Evolutionary conservation across 208 protist species (phyloP), one percentile per base, ranked within the genome.

Genomic region (Crithidia fasciculata): DNA sequence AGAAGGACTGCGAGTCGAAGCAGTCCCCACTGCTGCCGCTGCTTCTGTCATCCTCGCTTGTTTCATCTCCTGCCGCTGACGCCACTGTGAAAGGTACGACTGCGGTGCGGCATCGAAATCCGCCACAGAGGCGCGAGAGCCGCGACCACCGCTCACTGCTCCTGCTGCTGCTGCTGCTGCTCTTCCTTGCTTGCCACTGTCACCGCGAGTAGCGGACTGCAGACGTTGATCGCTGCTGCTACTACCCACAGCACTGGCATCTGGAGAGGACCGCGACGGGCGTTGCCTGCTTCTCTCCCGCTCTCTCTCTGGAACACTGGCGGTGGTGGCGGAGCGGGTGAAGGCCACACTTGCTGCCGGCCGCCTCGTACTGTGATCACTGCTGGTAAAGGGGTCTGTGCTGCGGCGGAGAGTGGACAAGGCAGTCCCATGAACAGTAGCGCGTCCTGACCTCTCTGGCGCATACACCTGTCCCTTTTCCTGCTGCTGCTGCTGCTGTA

Each of bases 71-170:
- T 78, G 72, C 2, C 64, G 57, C 45, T 72, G 72, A 28, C 72
- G 72, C 72, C 72, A 78, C 64, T 61, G 63, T 57, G 59, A 18
- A 15, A 78, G 58, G 18, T 66, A 59, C 45, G 72, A 72, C 58
- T 78, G 65, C 57, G 72, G 52, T 2, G 65, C 56, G 47, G 49
- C n/a, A 37, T 68, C 62, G 47, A 68, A 57, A 36, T 57, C 47
- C 45, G 62, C 44, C 3, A n/a, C n/a, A 36, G 62, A 68, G 1
- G 28, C 47, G 16, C 36, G 62, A 13, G 49, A 56, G 44, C 62
- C 49, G 2, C 62, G 62, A 10, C 62, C 49, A 28, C 47, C 56
- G 49, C 37, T 68, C 37, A 6, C 7, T 13, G 45, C 12, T 15
- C 0, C 7, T 13, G 45, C 45, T 13, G 7, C 45, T 49, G 45